A percentile compares a stretch with the other conserved stretches of the same genome.
Evolutionary conservation across 495 filamentous ascomycete genomes (phyloP).

Genomic region (Lichina pygmaea): DNA sequence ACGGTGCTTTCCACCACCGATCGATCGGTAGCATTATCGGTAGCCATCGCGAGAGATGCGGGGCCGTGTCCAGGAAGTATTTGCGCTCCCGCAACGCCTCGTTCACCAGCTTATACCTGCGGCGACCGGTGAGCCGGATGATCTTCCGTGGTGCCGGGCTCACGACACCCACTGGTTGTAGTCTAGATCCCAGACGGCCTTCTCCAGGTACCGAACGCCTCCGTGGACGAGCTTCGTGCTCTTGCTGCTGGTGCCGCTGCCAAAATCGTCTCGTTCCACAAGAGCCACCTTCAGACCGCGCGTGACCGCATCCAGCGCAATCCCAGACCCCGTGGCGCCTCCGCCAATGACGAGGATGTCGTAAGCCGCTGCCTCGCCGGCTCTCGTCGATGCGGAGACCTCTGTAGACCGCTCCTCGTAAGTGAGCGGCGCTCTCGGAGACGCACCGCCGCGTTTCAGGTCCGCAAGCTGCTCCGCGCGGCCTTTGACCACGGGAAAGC

Average conservation of each 20-base stretch:
- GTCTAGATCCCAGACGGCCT: conserved; percentile 89
- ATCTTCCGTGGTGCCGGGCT: neutral
- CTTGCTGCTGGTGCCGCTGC: conserved; percentile 80
- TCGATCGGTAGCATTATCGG: conserved; percentile 94
- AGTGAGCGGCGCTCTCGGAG: conserved; percentile 1
- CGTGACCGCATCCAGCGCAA: conserved; percentile 82
- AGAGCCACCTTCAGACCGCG: conserved; percentile 79
- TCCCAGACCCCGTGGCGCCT: conserved; percentile 77
- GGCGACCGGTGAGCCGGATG: neutral
- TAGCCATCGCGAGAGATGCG: conserved; percentile 81
- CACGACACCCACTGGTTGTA: conserved; percentile 40
- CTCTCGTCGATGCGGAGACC: neutral
- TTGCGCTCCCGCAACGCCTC: conserved; percentile 91
- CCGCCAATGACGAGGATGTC: conserved; percentile 80
- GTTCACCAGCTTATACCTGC: conserved; percentile 58
- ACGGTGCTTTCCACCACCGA: conserved; percentile 92
- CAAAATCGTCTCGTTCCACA: conserved; percentile 91
- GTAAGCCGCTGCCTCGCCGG: conserved; percentile 23
- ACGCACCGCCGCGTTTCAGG: conserved; percentile 19
- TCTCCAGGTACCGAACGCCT: conserved; percentile 87
- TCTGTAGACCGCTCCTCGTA: neutral
- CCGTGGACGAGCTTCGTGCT: conserved; percentile 95
- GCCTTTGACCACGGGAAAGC: conserved; percentile 53
- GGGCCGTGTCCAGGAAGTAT: conserved; percentile 88
- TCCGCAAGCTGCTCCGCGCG: conserved; percentile 37